Evolutionary conservation across 169 alveolate species (phyloP).

Genomic region (Plasmodium inui): DNA sequence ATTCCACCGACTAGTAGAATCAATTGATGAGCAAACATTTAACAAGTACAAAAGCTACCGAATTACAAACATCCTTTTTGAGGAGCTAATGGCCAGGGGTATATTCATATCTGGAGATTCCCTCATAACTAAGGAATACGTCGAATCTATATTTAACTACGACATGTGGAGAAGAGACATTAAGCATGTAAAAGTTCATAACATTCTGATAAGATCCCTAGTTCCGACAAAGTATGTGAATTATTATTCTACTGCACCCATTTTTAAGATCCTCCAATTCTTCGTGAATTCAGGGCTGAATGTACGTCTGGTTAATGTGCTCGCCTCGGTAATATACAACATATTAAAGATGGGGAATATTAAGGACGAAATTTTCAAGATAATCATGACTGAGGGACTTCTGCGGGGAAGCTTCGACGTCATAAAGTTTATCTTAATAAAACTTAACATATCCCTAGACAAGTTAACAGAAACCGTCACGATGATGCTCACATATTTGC

Average conservation of each 20-base stretch:
- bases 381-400: constrained; percentile 35
- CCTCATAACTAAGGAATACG: constrained; percentile 48
- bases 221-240: constrained; percentile 27
- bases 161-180: constrained; percentile 49
- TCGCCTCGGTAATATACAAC: constrained; percentile 31
- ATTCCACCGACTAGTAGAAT: constrained; percentile 51
- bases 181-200: constrained; percentile 59
- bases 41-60: constrained; percentile 51
- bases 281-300: constrained; percentile 15
- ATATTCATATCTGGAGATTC: constrained; percentile 74
- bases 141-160: constrained; percentile 45
- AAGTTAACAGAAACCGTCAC: constrained; percentile 7
- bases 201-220: constrained; percentile 38
- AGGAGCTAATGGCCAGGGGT: constrained; percentile 36
- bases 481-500: constrained; percentile 3
- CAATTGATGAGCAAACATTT: constrained; percentile 35
- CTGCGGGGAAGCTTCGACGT: constrained; percentile 35
- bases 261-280: constrained; percentile 40
- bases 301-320: constrained; percentile 12
- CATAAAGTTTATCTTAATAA: constrained; percentile 15
- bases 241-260: constrained; percentile 14
- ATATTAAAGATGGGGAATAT: constrained; percentile 13
- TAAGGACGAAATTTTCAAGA: constrained; percentile 20
- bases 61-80: constrained; percentile 54
- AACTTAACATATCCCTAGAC: constrained; percentile 59